Base-by-base conservation (phyloP, 208 protist species). In the Crithidia sp. region DNA sequence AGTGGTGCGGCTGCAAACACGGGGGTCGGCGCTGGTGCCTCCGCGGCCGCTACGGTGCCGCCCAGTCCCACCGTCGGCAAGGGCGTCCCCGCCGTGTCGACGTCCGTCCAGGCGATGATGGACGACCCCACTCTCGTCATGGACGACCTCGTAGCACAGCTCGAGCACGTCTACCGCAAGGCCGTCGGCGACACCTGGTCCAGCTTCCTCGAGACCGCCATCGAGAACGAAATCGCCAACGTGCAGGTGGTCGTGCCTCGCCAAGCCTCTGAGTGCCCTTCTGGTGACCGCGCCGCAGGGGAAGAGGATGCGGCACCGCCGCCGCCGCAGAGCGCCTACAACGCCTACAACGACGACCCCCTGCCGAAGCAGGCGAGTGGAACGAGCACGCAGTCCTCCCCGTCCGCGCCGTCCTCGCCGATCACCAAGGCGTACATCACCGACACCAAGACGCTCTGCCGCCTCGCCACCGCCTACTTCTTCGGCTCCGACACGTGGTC, bases 381-480 rank as follows among this genome's bases (percentile, higher is more conserved):
- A 9, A 39, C n/a, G 13, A 61, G 40, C 53, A 59, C 41, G 36
- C 65, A 47, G 41, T 16, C 19, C 41, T 19, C 53, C 53, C 39
- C 36, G 13, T 70, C 65, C 41, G 28, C 49, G 2, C 65, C 54
- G 1, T 47, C 44, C 36, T 74, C 58, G 59, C 69, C 69, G 16
- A 39, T 56, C 6, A 60, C 58, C 17, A 65, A 36, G 59, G 65
- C 41, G 45, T 50, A 41, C 54, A 74, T 79, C 49, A 79, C 67
- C 5, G 76, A 81, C 54, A 57, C 67, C 37, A 79, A 70, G 52
- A 72, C 77, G 7, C 78, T 92, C 45, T 86, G 83, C 41, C 82
- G 85, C 64, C 69, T 90, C 52, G 88, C 88, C 47, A 89, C 88
- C 4, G 88, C 85, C 52, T 93, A 81, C 75, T 87, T 90, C 68